Base-by-base conservation (phyloP, 306 rosid species). In the Castanea sativa region DNA sequence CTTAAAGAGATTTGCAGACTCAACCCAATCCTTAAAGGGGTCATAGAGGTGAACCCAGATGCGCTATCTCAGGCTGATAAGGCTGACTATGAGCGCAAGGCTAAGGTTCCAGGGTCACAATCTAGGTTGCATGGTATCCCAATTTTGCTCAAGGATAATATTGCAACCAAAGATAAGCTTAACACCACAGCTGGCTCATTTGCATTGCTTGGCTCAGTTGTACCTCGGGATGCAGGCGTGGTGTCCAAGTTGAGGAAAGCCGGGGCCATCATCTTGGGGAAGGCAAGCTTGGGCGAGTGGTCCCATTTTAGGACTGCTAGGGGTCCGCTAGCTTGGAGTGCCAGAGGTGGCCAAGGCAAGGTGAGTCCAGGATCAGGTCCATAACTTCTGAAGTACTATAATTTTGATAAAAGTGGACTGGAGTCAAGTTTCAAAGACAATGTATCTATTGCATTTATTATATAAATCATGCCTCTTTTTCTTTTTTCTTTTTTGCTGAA, bases 181-280 rank as follows among this genome's bases (percentile, higher is more conserved):
- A 92, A 90, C 73, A 92, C 92, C 7, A 90, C 92, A 4, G 89
- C 89, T 32, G 95, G 95, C 1, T 92, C 97, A 2, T 89, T 55
- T 53, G 91, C 93, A 5, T 65, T 92, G 61, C 80, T 88, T 13
- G 92, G 94, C 3, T 90, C 95, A 3, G 69, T 84, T 18, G 91
- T 90, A 72, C 88, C 91, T 19, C 85, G 88, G 33, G 97, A 92
- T 75, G 92, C 95, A 5, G 92, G 90, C 4, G 95, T 90, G 0
- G 91, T 87, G 56, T 11, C 76, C 3, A 89, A 57, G 88, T 69
- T 92, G 76, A 92, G 95, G 76, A 73, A 78, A 74, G 88, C 88
- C 30, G 97, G 97, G 5, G 97, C 97, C 12, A 71, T 92, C 75
- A 87, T 92, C 3, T 60, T 92, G 25, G 97, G 97, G 25, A 92